A percentile compares a stretch with the other conserved stretches of the same genome.
Conservation (phyloP, 75 land plant species). For the Sequoia sempervirens region DNA sequence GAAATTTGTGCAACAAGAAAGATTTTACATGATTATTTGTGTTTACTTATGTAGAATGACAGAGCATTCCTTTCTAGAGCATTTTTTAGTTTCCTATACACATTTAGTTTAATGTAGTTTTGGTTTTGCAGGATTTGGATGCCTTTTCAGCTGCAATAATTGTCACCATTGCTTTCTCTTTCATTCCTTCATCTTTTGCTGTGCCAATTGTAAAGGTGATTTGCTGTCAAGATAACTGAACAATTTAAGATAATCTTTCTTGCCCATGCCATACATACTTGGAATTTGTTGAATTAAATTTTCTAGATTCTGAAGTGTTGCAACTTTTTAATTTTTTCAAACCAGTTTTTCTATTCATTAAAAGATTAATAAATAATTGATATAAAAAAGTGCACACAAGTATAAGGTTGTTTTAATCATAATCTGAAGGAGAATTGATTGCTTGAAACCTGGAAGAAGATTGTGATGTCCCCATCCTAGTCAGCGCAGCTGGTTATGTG, state of each 20-base stretch:
- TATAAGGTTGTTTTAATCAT: no score
- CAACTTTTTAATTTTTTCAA: not conserved
- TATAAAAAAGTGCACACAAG: no score
- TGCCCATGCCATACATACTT: not conserved
- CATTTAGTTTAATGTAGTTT: not conserved
- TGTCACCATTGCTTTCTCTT: conserved; percentile 65
- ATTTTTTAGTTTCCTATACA: not conserved
- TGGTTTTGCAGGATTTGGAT: conserved; percentile 47
- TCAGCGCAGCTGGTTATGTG: no score
- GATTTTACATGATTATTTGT: not conserved
- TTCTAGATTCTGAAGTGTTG: not conserved
- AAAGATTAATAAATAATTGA: no score
- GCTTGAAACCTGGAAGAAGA: no score
- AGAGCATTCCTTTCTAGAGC: not conserved
- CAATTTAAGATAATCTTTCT: not conserved
- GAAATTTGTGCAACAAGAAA: not conserved
- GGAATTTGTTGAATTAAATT: not conserved
- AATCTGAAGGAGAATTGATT: no score
- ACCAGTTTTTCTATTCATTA: no score
- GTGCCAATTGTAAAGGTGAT: conserved; percentile 73
- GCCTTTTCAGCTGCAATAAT: conserved; percentile 72
- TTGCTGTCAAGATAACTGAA: not conserved
- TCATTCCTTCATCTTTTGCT: conserved; percentile 81
- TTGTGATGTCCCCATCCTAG: no score
- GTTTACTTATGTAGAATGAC: not conserved